Base-by-base conservation (phyloP, 768 basidiomycete genomes). In the Calvatia gigantea region DNA sequence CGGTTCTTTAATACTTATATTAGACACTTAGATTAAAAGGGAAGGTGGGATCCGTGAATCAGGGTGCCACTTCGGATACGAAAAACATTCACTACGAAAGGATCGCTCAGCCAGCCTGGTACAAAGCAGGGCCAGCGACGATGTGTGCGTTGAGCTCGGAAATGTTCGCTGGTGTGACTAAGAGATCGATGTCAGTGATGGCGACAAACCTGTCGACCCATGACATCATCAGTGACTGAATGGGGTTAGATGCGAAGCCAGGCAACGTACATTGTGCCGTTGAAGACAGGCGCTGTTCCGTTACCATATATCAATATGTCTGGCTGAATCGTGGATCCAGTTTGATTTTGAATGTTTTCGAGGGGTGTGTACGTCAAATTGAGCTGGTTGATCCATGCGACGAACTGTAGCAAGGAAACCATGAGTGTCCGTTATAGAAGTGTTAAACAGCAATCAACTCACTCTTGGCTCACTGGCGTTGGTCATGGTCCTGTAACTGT, bases 331-430 rank as follows among this genome's bases (percentile, higher is more conserved):
- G 81, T 81, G 12, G 63, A 69, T 1, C 73, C 83, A n/a, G 70
- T 69, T 59, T 73, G 73, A 17, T 72, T 73, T 53, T 70, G 69
- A 51, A 75, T 60, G 50, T 77, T 70, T 29, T 64, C 60, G 44
- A 86, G 69, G 0, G 77, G 74, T 4, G 79, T 78, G 70, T 77
- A 85, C 4, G 84, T 85, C 9, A 74, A 75, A 72, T 85, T 86
- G 50, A 85, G 67, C 65, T 86, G 83, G 19, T 74, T 77, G 51
- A 85, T 77, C 79, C 83, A 86, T 2, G 79, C 79, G 6, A 75
- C 78, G 56, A 70, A 84, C 75, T 79, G 58, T n/a, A 60, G 28
- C 17, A 7, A 50, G 33, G 6, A 19, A 19, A 39, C 65, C 39
- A 5, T 38, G 8, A 6, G 6, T 17, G 3, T 17, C n/a, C 14